Percentiles rank a stretch among this genome's conserved stretches.
Evolutionary conservation across 1,139 yeast species (phyloP).

Genomic region (Kluyveromyces sp.): DNA sequence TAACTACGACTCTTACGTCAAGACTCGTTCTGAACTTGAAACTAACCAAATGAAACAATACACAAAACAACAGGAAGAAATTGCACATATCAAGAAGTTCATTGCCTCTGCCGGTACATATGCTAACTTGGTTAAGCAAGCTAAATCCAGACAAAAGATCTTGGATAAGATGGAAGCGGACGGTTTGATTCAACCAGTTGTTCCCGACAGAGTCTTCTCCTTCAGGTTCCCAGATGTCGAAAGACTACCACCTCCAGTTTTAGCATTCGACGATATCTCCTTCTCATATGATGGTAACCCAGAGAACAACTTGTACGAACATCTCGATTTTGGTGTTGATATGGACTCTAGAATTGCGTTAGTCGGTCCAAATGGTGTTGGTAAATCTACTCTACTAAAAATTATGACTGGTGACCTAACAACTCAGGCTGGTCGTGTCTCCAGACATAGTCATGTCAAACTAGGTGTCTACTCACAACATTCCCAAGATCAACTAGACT

Average conservation of each 20-base stretch:
- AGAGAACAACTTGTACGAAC: slow-evolving; percentile 83
- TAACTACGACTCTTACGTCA: slow-evolving; percentile 93
- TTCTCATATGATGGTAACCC: slow-evolving; percentile 84
- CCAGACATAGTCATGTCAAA: slow-evolving; percentile 95
- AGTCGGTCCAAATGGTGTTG: slow-evolving; percentile 99
- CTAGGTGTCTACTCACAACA: slow-evolving; percentile 99
- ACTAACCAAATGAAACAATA: slow-evolving; percentile 98
- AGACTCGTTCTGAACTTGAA: slow-evolving; percentile 91
- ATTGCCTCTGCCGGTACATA: slow-evolving; percentile 99
- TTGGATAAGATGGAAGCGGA: slow-evolving; percentile 99
- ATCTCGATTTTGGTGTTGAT: slow-evolving; percentile 95
- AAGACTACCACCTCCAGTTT: slow-evolving; percentile 97
- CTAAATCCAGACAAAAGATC: slow-evolving; percentile 98
- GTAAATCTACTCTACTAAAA: slow-evolving; percentile 92
- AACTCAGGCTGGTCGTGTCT: slow-evolving; percentile 90
- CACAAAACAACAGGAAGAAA: slow-evolving; percentile 96
- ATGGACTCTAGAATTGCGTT: slow-evolving; percentile 98
- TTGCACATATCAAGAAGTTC: slow-evolving; percentile 94
- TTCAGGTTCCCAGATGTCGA: slow-evolving; percentile 94
- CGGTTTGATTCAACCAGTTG: slow-evolving; percentile 91
- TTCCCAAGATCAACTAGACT: slow-evolving; percentile 95
- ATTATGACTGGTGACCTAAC: slow-evolving; percentile 91
- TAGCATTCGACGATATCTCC: slow-evolving; percentile 91
- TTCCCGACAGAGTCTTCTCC: slow-evolving; percentile 84
- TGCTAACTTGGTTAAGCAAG: slow-evolving; percentile 97